Evolutionary conservation across 108 stramenopile species (phyloP).

Genomic region (Skeletonema costatum): DNA sequence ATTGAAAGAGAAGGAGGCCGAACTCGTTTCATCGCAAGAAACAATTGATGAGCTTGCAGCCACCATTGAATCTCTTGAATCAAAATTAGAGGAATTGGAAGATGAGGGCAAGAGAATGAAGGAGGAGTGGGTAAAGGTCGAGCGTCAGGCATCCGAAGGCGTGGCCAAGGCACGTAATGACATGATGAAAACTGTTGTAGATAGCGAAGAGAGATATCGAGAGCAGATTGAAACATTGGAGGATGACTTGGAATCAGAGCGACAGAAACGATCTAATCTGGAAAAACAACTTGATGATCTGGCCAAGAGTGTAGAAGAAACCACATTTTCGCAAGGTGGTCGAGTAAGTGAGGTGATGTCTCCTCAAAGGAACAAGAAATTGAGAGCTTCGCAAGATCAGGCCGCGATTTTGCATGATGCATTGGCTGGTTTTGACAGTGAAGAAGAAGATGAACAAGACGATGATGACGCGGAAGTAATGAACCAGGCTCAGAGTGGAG

Average conservation of each 20-base stretch:
- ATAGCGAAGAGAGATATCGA: slow-evolving; percentile 81
- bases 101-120: slow-evolving; percentile 44
- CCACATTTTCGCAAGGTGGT: slow-evolving; percentile 15
- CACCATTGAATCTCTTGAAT: slow-evolving; percentile 45
- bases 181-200: slow-evolving; percentile 74
- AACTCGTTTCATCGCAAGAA: slow-evolving; percentile 34
- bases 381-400: slow-evolving; percentile 61
- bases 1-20: slow-evolving; percentile 57
- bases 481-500: slow-evolving; percentile 21
- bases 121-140: slow-evolving; percentile 60
- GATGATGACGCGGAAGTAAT: slow-evolving; percentile 39
- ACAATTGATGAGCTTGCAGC: slow-evolving; percentile 55
- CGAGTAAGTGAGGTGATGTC: slow-evolving; percentile 10
- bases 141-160: slow-evolving; percentile 70
- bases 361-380: slow-evolving; percentile 58
- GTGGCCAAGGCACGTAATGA: slow-evolving; percentile 71
- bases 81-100: slow-evolving; percentile 45
- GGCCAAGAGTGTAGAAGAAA: slow-evolving; percentile 52
- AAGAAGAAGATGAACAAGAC: slow-evolving; percentile 44
- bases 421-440: slow-evolving; percentile 57
- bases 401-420: slow-evolving; percentile 76
- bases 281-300: slow-evolving; percentile 69
- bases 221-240: slow-evolving; percentile 63
- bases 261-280: slow-evolving; percentile 57
- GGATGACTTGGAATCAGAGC: slow-evolving; percentile 60